phyloP scores from a whole-genome alignment of 2,329 filamentous ascomycete genomes.

The Camillea tinctor region DNA sequence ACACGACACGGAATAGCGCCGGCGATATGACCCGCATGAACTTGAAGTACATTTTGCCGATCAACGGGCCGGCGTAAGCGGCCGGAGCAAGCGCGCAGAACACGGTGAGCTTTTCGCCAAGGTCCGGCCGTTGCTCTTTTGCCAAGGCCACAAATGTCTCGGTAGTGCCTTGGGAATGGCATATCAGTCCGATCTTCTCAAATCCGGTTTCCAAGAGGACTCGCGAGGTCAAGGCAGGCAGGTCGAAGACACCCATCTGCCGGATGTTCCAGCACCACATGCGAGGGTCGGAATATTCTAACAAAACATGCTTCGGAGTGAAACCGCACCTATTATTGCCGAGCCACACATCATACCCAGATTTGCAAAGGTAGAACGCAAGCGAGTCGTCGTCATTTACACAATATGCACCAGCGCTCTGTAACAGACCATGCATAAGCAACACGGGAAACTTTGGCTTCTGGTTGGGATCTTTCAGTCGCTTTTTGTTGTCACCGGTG shows the following conservation, averaged over 20 bases:
- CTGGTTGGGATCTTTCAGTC: constrained; percentile 36
- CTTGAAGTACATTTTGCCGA: constrained; percentile 86
- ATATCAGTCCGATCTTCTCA: constrained; percentile 76
- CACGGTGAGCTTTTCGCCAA: constrained; percentile 79
- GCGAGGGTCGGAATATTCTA: constrained; percentile 73
- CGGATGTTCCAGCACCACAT: constrained; percentile 98
- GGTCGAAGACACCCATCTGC: constrained; percentile 88
- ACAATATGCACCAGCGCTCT: constrained; percentile 86
- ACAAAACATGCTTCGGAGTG: constrained; percentile 68
- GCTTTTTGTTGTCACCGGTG: constrained; percentile 39
- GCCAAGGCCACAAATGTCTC: constrained; percentile 84
- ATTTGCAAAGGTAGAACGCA: constrained; percentile 89
- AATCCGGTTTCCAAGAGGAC: constrained; percentile 83
- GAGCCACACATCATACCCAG: constrained; percentile 92
- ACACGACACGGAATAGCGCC: constrained; percentile 72
- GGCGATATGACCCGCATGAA: constrained; percentile 84
- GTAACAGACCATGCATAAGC: constrained; percentile 83
- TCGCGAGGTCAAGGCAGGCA: constrained; percentile 76
- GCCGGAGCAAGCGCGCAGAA: constrained; percentile 91
- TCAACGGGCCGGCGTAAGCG: constrained; percentile 82
- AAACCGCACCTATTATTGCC: constrained; percentile 93
- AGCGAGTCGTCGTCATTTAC: constrained; percentile 86
- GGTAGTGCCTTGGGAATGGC: constrained; percentile 89
- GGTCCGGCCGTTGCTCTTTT: constrained; percentile 82
- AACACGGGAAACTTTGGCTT: constrained; percentile 76